Percentiles rank a stretch among this genome's conserved stretches.
phyloP scores from a whole-genome alignment of 2,329 filamentous ascomycete genomes.

The Ceratocystis cubensis region DNA sequence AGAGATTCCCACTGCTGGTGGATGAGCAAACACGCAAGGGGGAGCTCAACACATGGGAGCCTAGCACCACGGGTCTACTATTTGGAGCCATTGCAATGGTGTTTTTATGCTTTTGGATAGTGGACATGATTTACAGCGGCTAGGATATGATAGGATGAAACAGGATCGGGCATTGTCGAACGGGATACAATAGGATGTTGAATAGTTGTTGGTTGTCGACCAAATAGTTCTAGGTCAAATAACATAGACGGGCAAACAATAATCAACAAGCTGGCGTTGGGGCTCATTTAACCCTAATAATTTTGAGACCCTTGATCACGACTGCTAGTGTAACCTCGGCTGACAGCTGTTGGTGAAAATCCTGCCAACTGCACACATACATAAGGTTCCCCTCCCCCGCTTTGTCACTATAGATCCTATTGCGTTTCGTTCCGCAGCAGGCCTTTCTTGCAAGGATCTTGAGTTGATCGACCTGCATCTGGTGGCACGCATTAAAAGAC shows the following conservation, averaged over 20 bases:
- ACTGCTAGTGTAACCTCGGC: not conserved
- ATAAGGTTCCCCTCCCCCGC: not conserved
- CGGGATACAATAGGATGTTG: not conserved
- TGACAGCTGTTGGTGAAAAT: not conserved
- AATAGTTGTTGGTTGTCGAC: no score
- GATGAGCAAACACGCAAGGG: not conserved
- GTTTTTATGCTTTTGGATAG: constrained; percentile 12
- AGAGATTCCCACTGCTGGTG: not conserved
- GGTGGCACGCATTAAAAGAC: not conserved
- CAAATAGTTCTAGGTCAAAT: no score
- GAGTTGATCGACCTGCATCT: not conserved
- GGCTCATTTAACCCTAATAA: not conserved
- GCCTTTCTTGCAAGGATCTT: constrained; percentile 2
- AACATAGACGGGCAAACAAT: not conserved
- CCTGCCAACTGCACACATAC: not conserved
- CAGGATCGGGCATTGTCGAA: not conserved
- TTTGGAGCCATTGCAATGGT: not conserved
- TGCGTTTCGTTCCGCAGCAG: not conserved
- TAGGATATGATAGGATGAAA: not conserved
- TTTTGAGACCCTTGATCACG: not conserved
- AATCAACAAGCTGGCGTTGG: not conserved
- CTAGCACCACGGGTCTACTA: constrained; percentile 2
- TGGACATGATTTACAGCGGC: constrained; percentile 5
- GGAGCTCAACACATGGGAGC: constrained; percentile 7
- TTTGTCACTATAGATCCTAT: not conserved